Evolutionary conservation across 495 filamentous ascomycete species (phyloP).

Genomic region (Neurospora africana): DNA sequence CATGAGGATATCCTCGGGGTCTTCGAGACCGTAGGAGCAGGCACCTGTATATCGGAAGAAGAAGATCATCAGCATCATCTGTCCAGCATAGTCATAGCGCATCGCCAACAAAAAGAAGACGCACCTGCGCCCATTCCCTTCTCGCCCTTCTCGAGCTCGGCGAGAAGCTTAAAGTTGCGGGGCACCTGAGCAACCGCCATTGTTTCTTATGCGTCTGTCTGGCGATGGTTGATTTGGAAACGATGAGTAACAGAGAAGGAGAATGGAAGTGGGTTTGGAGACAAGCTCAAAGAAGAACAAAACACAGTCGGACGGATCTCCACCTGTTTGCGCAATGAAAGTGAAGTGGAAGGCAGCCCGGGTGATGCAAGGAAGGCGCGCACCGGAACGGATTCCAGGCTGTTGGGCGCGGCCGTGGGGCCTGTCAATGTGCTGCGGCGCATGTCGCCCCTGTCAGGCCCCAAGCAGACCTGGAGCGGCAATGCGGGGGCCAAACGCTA

Average conservation of each 20-base stretch:
- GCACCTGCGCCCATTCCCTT: conserved; percentile 90
- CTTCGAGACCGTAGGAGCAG: conserved; percentile 90
- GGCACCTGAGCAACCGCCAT: conserved; percentile 71
- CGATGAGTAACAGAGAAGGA: neutral
- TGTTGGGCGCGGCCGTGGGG: neutral
- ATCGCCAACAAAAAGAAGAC: conserved; percentile 3
- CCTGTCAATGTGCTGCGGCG: neutral
- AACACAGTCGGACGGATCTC: too few species aligned
- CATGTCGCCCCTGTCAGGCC: neutral
- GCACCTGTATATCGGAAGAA: conserved; percentile 50
- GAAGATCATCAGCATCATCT: neutral
- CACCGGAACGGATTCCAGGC: neutral
- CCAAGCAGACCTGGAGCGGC: neutral
- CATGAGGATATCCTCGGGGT: conserved; percentile 94
- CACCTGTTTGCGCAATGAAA: neutral
- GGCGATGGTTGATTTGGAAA: neutral
- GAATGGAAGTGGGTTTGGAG: neutral
- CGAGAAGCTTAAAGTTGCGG: conserved; percentile 88
- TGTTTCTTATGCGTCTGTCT: conserved; percentile 3
- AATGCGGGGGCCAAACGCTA: conserved; percentile 7
- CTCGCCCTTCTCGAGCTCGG: conserved; percentile 98
- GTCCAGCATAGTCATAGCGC: neutral
- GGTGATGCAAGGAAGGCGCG: neutral
- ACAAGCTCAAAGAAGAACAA: neutral
- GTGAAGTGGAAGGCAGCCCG: neutral